These are phyloP conservation scores for Glycine tomentella DNA, from an alignment of 306 rosid species.

Conservation along the genomic window DNA sequence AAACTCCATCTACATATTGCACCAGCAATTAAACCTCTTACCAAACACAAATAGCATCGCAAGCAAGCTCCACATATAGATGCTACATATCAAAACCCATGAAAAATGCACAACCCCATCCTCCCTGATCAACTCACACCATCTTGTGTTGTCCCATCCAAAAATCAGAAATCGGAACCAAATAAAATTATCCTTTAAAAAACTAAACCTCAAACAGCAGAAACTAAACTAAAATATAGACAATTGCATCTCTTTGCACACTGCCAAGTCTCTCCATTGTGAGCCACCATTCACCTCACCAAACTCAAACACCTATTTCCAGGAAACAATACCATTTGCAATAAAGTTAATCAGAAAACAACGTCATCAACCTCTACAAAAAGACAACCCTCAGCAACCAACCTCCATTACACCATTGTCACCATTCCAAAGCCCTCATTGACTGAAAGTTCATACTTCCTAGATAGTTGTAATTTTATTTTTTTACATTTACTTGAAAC, in stretches of 20 bases:
- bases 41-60: background rate
- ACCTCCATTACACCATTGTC: background rate
- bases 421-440: background rate
- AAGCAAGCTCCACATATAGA: background rate
- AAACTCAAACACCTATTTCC: background rate
- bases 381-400: background rate
- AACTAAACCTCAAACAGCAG: background rate
- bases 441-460: background rate
- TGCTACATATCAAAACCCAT: background rate
- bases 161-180: background rate
- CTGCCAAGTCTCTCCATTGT: background rate
- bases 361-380: conserved; percentile 1
- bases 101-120: background rate
- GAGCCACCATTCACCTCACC: background rate
- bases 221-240: background rate
- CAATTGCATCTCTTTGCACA: background rate
- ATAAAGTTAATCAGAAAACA: background rate
- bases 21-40: background rate
- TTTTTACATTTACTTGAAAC: background rate
- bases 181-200: background rate
- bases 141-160: background rate
- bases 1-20: background rate
- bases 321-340: background rate
- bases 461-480: no score
- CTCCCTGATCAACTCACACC: background rate